phyloP scores from a whole-genome alignment of 2,329 filamentous ascomycete species.

The Ceratocystis colombiana region DNA sequence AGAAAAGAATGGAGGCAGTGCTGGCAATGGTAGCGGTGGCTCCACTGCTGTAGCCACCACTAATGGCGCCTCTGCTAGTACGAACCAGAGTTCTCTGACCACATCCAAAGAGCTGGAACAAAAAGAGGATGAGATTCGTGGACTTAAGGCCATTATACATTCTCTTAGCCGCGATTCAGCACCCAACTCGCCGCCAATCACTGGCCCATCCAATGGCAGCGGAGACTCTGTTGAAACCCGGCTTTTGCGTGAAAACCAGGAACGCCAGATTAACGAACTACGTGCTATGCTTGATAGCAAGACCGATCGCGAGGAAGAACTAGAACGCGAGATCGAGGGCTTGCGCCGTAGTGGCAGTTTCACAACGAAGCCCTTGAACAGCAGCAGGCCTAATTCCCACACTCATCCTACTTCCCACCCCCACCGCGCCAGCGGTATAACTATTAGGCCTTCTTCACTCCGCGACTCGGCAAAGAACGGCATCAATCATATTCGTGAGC shows the following conservation, averaged over 20 bases:
- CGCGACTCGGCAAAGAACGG: constrained; percentile 59
- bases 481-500: constrained; percentile 30
- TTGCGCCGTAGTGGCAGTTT: constrained; percentile 42
- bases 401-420: constrained; percentile 28
- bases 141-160: constrained; percentile 95
- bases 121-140: constrained; percentile 93
- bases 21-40: constrained; percentile 42
- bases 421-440: constrained; percentile 41
- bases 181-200: constrained; percentile 31
- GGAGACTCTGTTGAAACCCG: constrained; percentile 47
- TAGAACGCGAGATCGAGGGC: constrained; percentile 68
- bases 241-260: constrained; percentile 56
- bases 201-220: constrained; percentile 39
- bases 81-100: background rate
- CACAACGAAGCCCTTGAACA: constrained; percentile 24
- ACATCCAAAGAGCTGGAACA: constrained; percentile 72
- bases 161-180: constrained; percentile 69
- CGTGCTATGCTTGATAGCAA: constrained; percentile 63
- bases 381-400: constrained; percentile 30
- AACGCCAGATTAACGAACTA: constrained; percentile 70
- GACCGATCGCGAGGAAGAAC: constrained; percentile 61
- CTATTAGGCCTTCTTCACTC: constrained; percentile 46
- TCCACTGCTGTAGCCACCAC: background rate
- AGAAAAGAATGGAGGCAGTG: constrained; percentile 56
- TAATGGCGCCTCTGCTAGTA: constrained; percentile 17